A percentile compares a stretch with the other conserved stretches of the same genome.
These are phyloP conservation scores for Kregervanrija fluxuum DNA, from an alignment of 805 yeast species.

Conservation along the genomic window DNA sequence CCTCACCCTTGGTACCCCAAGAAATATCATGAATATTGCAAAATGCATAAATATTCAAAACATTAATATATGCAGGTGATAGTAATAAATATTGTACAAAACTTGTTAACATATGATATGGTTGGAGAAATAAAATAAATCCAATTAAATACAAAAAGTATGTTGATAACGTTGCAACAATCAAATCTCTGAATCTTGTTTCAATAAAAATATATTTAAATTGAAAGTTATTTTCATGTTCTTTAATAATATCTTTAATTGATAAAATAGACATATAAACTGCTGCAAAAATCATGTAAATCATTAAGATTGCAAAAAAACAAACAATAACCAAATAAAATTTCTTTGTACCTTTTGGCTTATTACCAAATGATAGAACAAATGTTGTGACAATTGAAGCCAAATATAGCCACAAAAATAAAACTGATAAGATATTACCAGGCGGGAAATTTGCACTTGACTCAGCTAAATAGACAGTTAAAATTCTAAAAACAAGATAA, in stretches of 20 bases:
- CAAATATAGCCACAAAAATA: conserved; percentile 79
- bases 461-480: conserved; percentile 72
- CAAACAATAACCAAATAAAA: conserved; percentile 69
- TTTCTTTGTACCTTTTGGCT: conserved; percentile 82
- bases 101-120: conserved; percentile 88
- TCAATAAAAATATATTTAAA: conserved; percentile 49
- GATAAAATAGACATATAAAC: conserved; percentile 66
- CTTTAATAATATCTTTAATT: conserved; percentile 33
- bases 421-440: conserved; percentile 70
- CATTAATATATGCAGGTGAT: conserved; percentile 87
- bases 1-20: conserved; percentile 95
- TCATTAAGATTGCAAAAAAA: conserved; percentile 84
- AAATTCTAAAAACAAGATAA: conserved; percentile 81
- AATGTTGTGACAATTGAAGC: conserved; percentile 78
- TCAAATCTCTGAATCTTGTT: conserved; percentile 73
- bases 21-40: conserved; percentile 95
- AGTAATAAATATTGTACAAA: conserved; percentile 76
- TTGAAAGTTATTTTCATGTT: conserved; percentile 34
- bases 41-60: conserved; percentile 88
- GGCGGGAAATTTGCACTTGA: conserved; percentile 54
- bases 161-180: conserved; percentile 81
- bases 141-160: conserved; percentile 74
- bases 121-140: conserved; percentile 78
- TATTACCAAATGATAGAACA: conserved; percentile 86
- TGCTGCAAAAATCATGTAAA: conserved; percentile 83